Percentiles rank a stretch among this genome's conserved stretches.
These are phyloP conservation scores for Pythium grandisporangium DNA, from an alignment of 352 stramenopile species.

Conservation along the genomic window DNA sequence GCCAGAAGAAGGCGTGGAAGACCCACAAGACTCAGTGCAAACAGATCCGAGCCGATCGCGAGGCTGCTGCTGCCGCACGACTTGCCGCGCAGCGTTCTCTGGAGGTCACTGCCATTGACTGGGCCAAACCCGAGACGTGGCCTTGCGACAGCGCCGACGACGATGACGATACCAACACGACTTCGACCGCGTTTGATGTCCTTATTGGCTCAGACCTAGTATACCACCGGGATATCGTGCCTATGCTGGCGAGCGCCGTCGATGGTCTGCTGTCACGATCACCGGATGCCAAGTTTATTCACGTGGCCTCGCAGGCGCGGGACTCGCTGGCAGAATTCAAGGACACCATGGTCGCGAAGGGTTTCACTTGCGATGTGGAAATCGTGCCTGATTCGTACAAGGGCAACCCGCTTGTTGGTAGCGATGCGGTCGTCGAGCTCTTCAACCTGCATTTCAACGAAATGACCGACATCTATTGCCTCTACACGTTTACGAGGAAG, in stretches of 20 bases:
- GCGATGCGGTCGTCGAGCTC: constrained; percentile 51
- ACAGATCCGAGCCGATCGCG: constrained; percentile 28
- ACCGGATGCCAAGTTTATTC: constrained; percentile 50
- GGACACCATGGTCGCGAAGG: constrained; percentile 54
- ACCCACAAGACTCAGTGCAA: constrained; percentile 81
- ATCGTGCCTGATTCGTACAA: constrained; percentile 79
- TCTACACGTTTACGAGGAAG: constrained; percentile 73
- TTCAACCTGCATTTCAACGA: constrained; percentile 87
- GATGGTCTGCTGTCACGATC: constrained; percentile 40
- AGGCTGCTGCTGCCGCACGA: too few species aligned
- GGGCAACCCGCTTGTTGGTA: constrained; percentile 69
- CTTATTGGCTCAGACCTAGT: constrained; percentile 81
- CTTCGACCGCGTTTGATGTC: constrained; percentile 43
- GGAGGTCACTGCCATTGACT: constrained; percentile 72
- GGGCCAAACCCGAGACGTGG: constrained; percentile 70
- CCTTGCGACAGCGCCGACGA: too few species aligned
- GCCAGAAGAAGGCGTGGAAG: constrained; percentile 84
- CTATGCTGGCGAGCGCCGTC: constrained; percentile 69
- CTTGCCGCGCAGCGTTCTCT: constrained; percentile 17
- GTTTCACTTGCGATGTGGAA: constrained; percentile 50
- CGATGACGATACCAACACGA: constrained; percentile 12
- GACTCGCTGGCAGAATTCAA: constrained; percentile 82
- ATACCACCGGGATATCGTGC: constrained; percentile 79
- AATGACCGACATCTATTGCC: constrained; percentile 84
- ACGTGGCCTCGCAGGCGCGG: constrained; percentile 71